A percentile compares a stretch with the other conserved stretches of the same genome.
These are phyloP conservation scores for Amanita rimosa DNA, from an alignment of 768 basidiomycete species.

Conservation along the genomic window DNA sequence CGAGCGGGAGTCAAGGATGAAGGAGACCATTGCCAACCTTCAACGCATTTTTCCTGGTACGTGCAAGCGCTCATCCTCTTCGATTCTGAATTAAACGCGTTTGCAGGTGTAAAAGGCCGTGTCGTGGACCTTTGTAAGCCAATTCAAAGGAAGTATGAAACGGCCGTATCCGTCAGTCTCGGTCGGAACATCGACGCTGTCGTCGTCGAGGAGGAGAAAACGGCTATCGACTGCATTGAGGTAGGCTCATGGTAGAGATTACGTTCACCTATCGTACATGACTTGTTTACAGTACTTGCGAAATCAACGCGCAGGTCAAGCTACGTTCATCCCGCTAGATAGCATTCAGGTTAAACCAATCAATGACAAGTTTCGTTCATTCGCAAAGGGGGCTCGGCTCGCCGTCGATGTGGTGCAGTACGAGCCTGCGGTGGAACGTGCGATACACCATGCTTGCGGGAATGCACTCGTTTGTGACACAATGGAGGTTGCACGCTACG, in stretches of 20 bases:
- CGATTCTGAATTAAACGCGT: neutral
- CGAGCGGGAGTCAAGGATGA: conserved; percentile 72
- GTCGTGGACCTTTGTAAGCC: conserved; percentile 94
- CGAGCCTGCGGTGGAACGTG: conserved; percentile 79
- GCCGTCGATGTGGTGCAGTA: conserved; percentile 82
- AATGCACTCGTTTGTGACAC: conserved; percentile 93
- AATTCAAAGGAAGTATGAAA: conserved; percentile 83
- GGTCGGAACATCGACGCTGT: conserved; percentile 93
- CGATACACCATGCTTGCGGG: conserved; percentile 95
- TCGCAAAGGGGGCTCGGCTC: conserved; percentile 77
- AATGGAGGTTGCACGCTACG: conserved; percentile 83
- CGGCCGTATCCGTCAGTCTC: conserved; percentile 82
- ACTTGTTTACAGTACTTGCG: conserved; percentile 64
- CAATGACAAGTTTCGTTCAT: conserved; percentile 89
- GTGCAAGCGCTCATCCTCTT: neutral
- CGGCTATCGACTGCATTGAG: conserved; percentile 96
- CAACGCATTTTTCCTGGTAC: conserved; percentile 85
- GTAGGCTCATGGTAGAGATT: conserved; percentile 23
- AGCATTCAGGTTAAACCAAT: conserved; percentile 91
- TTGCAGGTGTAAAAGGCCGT: conserved; percentile 78
- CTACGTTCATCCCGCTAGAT: conserved; percentile 97
- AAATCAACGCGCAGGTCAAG: conserved; percentile 89
- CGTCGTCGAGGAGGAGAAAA: conserved; percentile 94
- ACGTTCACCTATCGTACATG: neutral
- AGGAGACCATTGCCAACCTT: conserved; percentile 74